Base-by-base conservation (phyloP, 345 rosid genomes). In the Raphanus raphanistrum region DNA sequence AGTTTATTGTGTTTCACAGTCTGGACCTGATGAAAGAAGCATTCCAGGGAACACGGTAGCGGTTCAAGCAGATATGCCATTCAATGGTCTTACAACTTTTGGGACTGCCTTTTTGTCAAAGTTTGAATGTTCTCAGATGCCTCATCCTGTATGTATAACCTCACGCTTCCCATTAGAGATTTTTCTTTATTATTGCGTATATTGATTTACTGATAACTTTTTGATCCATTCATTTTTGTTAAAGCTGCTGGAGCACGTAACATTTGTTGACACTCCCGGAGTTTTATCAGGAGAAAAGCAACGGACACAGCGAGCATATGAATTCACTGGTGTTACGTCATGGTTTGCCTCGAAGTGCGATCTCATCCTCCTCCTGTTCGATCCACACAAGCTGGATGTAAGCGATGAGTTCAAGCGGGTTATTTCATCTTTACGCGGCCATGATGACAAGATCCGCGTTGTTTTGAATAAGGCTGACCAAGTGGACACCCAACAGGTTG, bases 311-410 rank as follows among this genome's bases (percentile, higher is more conserved):
- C 82, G 94, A 69, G 87, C 98, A 73, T 92, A 92, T 80, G 97
- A 92, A 63, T 95, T 92, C 76, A 95, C 94, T 6, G 98, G 98
- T 70, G 90, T 92, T 41, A 92, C 94, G 27, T 92, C 99, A 29
- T 95, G 98, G 99, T 95, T 92, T 88, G 98, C 99, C 61, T 86
- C 99, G 54, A 95, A 95, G 84, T 91, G 98, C 32, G 98, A 95
- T 81, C 95, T 95, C 76, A 92, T 95, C 82, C 87, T 95, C 78
- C 97, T 95, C 82, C 84, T 95, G 28, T 95, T 95, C 75, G 99
- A 95, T 76, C 99, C 96, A 68, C 96, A 92, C 88, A 95, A 92
- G 82, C 92, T 92, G 75, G 97, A 92, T 87, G 84, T 92, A 62
- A 91, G 97, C 54, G 98, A 95, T 84, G 97, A 95, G 83, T 95